A percentile compares a stretch with the other conserved stretches of the same genome.
Conservation (phyloP, 2,329 filamentous ascomycete species). For the Herpomyces periplanetae region DNA sequence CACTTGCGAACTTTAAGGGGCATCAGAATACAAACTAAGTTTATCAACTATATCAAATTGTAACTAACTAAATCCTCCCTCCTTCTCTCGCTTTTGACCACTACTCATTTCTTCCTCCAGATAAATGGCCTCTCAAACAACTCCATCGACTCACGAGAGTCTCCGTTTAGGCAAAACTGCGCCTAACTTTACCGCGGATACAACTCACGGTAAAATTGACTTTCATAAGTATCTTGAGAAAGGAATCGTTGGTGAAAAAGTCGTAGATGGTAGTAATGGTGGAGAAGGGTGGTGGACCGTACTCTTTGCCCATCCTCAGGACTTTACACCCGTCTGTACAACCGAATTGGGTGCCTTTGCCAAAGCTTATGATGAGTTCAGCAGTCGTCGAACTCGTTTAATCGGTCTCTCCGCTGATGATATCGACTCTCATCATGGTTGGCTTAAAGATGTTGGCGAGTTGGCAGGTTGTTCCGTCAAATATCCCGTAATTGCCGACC, state of each 20-base stretch:
- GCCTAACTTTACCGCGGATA: constrained; percentile 50
- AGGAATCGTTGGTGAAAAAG: too few relatives aligned
- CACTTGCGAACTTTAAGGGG: too few relatives aligned
- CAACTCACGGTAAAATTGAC: constrained; percentile 33
- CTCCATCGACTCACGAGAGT: too few relatives aligned
- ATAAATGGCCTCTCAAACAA: too few relatives aligned
- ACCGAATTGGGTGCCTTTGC: constrained; percentile 79
- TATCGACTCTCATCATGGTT: constrained; percentile 39
- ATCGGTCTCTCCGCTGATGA: constrained; percentile 67
- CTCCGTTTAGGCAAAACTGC: constrained; percentile 24
- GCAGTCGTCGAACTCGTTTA: constrained; percentile 53
- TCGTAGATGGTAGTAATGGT: too few relatives aligned
- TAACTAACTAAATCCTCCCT: too few relatives aligned
- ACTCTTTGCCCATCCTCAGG: constrained; percentile 8
- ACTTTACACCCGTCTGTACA: constrained; percentile 82
- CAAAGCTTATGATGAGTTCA: constrained; percentile 55
- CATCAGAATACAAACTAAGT: too few relatives aligned
- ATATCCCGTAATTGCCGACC: constrained; percentile 50
- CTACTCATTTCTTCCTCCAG: too few relatives aligned
- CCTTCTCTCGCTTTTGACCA: too few relatives aligned
- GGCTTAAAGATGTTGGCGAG: constrained; percentile 65
- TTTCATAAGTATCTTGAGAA: constrained; percentile 57
- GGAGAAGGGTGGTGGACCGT: too few relatives aligned
- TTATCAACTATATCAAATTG: too few relatives aligned
- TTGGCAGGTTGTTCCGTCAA: constrained; percentile 24